A percentile compares a stretch with the other conserved stretches of the same genome.
Conservation (phyloP, 108 stramenopile species). For the Cafeteria roenbergensis region DNA sequence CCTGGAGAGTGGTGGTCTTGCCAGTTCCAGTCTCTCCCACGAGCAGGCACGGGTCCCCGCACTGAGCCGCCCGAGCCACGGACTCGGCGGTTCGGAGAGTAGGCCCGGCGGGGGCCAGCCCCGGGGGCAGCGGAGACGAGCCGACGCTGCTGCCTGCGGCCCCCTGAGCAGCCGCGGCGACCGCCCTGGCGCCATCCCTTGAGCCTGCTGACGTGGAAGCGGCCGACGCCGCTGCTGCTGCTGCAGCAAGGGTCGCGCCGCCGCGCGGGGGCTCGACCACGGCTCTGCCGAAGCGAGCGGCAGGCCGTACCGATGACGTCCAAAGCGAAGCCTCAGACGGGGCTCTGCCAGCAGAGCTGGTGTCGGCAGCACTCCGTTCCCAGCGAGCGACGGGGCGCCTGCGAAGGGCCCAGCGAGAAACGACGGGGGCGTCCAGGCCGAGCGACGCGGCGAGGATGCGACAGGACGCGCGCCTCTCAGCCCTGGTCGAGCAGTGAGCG, state of each 20-base stretch:
- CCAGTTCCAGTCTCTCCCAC: conserved; percentile 75
- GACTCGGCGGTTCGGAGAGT: conserved; percentile 76
- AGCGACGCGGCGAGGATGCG: no score
- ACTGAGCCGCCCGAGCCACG: conserved; percentile 60
- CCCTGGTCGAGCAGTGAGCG: no score
- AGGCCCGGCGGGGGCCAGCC: conserved; percentile 71
- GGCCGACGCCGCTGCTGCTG: conserved; percentile 11
- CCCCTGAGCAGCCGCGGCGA: not conserved
- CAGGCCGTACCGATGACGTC: no score
- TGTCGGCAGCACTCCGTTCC: no score
- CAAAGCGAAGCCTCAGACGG: no score
- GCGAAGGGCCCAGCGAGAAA: no score
- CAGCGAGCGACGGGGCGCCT: no score
- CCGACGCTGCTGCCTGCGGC: conserved; percentile 6
- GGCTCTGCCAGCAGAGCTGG: no score
- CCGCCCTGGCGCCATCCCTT: not conserved
- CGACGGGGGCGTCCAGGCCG: no score
- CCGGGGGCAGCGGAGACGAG: conserved; percentile 20
- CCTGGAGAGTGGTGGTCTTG: conserved; percentile 86
- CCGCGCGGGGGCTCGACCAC: no score
- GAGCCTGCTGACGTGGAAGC: not conserved
- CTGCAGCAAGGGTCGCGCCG: not conserved
- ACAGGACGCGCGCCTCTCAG: no score
- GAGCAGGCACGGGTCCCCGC: conserved; percentile 67
- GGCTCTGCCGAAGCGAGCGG: no score